A percentile compares a stretch with the other conserved stretches of the same genome.
Evolutionary conservation across 2,329 filamentous ascomycete genomes (phyloP).

Genomic region (Alternaria sp.): DNA sequence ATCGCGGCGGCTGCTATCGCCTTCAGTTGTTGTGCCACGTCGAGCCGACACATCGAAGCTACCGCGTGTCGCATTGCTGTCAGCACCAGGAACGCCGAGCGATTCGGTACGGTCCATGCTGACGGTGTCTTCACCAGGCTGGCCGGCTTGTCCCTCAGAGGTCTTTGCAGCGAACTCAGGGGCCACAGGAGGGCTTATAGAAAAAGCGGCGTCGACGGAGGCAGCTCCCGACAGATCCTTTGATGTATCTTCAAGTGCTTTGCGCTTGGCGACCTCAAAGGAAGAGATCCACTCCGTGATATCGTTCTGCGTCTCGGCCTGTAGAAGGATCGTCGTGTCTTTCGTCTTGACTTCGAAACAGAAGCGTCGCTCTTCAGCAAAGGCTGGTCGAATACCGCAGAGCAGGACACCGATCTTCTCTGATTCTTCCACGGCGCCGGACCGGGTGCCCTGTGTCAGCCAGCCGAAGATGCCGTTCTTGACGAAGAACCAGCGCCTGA

Average conservation of each 20-base stretch:
- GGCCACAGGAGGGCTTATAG: conserved; percentile 85
- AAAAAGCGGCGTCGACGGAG: conserved; percentile 78
- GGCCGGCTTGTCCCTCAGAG: conserved; percentile 67
- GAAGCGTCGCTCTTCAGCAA: conserved; percentile 91
- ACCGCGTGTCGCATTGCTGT: conserved; percentile 61
- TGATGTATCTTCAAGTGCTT: conserved; percentile 77
- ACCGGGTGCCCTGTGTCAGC: conserved; percentile 80
- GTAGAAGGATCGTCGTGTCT: conserved; percentile 84
- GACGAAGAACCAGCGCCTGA: conserved; percentile 92
- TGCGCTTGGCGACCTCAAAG: conserved; percentile 93
- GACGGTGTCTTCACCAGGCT: conserved; percentile 60
- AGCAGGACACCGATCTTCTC: conserved; percentile 95
- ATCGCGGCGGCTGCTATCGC: conserved; percentile 75
- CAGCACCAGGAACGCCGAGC: conserved; percentile 69
- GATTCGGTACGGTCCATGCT: conserved; percentile 67
- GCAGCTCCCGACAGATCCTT: conserved; percentile 56
- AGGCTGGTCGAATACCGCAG: conserved; percentile 88
- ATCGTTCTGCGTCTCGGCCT: conserved; percentile 90
- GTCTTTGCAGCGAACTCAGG: conserved; percentile 88
- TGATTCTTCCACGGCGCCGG: conserved; percentile 87
- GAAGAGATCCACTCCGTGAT: conserved; percentile 94
- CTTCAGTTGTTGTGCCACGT: conserved; percentile 64
- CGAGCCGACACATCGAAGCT: conserved; percentile 73
- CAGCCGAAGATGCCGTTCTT: conserved; percentile 96
- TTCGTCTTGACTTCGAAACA: conserved; percentile 99